Evolutionary conservation across 2,329 filamentous ascomycete species (phyloP), one percentile per base, ranked within the genome.

Genomic region (Botrytis fragariae): DNA sequence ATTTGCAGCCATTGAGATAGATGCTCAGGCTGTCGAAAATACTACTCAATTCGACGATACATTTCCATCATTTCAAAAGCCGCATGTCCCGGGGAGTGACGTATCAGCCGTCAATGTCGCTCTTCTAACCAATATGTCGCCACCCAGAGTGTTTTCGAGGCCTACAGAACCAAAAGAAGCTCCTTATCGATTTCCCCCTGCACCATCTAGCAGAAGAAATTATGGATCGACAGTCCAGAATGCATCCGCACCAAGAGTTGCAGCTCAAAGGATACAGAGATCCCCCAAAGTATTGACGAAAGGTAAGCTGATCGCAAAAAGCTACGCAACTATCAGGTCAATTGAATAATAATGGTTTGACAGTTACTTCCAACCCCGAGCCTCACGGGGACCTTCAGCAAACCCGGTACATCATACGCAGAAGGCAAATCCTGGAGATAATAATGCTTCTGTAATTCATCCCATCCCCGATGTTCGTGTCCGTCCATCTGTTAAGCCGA

Each of bases 1-100:
- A 68, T 77, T 67, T 59, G 68, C 59, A 35, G 29, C 16, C 22
- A 51, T 80, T 9, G 78, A 79, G 63, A 20, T 61, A n/a, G 75
- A 75, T 39, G 73, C 73, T 9, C 75, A 74, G 45, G 48, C 51
- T 32, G 48, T 59, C 14, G 73, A 76, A 35, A 25, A 29, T 69
- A 14, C 8, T 32, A 14, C 63, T 39, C 59, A 71, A 42, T 29
- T 25, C 29, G 18, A 16, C 25, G 20, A 25, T 25, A 37, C 39
- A 45, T 20, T 35, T 25, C 35, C 39, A 67, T 44, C 32, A 37
- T 54, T 29, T 32, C 61, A 35, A 22, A 37, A 37, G 42, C 32
- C 62, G 2, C 14, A 4, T 29, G 22, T 57, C 22, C 37, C 14
- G 20, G 59, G n/a, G 29, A 37, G 29, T 25, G 62, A 22, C 25